Conservation (phyloP, 495 filamentous ascomycete genomes). For the Penicillium turbatum region DNA sequence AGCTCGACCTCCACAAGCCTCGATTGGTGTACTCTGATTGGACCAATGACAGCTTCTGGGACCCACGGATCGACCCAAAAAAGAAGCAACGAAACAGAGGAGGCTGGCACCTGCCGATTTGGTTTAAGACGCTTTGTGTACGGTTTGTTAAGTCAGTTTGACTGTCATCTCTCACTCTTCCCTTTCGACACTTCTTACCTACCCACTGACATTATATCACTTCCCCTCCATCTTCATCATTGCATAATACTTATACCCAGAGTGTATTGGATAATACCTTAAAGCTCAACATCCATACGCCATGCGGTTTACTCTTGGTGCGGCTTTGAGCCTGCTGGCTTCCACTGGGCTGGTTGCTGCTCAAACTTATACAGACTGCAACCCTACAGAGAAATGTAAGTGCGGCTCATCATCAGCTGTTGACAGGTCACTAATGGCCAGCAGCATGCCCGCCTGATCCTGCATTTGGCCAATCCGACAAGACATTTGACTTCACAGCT, state of each 20-base stretch:
- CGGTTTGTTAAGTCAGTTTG: neutral
- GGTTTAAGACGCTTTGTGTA: neutral
- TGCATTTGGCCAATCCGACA: slow-evolving; percentile 72
- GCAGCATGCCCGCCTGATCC: slow-evolving; percentile 69
- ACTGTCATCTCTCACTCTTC: slow-evolving; percentile 4
- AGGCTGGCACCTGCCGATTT: slow-evolving; percentile 17
- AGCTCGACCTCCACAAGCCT: neutral
- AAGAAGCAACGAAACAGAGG: slow-evolving; percentile 9
- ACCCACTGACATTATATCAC: neutral
- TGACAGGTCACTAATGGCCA: slow-evolving; percentile 16
- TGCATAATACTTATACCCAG: neutral
- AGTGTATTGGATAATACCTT: neutral
- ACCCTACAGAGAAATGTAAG: slow-evolving; percentile 66
- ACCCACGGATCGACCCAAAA: slow-evolving; percentile 19
- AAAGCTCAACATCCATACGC: slow-evolving; percentile 1
- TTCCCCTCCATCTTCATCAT: neutral
- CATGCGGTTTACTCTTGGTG: slow-evolving; percentile 31
- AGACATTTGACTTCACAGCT: slow-evolving; percentile 71
- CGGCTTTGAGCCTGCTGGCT: slow-evolving; percentile 27
- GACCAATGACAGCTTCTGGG: slow-evolving; percentile 11
- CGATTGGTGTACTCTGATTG: slow-evolving; percentile 1
- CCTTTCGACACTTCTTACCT: slow-evolving; percentile 1
- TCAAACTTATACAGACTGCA: slow-evolving; percentile 73
- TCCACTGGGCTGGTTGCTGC: slow-evolving; percentile 47
- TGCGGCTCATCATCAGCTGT: slow-evolving; percentile 7